A percentile compares a stretch with the other conserved stretches of the same genome.
These are phyloP conservation scores for Cucumis cinereus DNA, from an alignment of 306 rosid species.

Conservation along the genomic window DNA sequence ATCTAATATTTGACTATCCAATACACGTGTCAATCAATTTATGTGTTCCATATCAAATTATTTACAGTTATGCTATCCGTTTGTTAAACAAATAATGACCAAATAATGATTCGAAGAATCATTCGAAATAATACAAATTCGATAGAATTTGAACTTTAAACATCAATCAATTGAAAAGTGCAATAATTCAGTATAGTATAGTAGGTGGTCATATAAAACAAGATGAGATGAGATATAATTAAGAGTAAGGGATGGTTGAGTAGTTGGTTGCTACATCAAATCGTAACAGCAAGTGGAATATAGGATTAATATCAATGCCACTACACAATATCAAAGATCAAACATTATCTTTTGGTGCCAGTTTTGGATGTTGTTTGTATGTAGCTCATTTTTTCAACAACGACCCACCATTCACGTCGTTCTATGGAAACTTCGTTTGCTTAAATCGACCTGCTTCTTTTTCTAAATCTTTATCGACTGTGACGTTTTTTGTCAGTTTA, in stretches of 20 bases:
- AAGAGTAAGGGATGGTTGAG: background rate
- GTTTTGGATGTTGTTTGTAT: background rate
- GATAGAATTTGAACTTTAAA: too few relatives aligned
- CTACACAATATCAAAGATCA: background rate
- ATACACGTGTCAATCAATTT: background rate
- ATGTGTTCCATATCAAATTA: background rate
- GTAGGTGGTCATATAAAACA: background rate
- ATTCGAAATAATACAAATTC: too few relatives aligned
- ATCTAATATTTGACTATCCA: too few relatives aligned
- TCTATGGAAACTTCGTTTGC: background rate
- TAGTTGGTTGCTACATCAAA: background rate
- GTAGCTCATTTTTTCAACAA: background rate
- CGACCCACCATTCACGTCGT: background rate
- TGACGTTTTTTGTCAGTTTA: too few relatives aligned
- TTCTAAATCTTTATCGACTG: too few relatives aligned
- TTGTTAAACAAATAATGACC: too few relatives aligned
- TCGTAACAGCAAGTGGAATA: background rate
- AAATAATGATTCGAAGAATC: too few relatives aligned
- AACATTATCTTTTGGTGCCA: background rate
- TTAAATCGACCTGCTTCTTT: too few relatives aligned
- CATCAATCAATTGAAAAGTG: too few relatives aligned
- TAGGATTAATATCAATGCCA: background rate
- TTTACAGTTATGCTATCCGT: too few relatives aligned
- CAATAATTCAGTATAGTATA: too few relatives aligned
- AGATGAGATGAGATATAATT: background rate